Conservation (phyloP, 306 rosid genomes). For the Styphnolobium japonicum region DNA sequence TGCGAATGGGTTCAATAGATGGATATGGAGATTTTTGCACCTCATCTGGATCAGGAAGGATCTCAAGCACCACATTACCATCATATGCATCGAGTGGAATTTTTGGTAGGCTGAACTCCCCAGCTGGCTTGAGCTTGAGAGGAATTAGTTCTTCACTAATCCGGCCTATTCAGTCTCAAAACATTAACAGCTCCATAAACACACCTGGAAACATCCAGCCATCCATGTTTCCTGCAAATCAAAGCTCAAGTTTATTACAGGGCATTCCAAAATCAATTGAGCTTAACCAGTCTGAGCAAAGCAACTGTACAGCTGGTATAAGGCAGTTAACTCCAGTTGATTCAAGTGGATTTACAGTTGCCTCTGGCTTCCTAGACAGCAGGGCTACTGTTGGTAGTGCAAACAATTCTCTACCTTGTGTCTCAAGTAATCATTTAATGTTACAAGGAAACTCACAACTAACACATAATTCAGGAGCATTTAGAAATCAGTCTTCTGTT, state of each 20-base stretch:
- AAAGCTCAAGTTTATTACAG: conserved; percentile 51
- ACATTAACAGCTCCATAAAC: conserved; percentile 41
- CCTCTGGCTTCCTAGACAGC: conserved; percentile 44
- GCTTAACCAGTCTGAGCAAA: conserved; percentile 53
- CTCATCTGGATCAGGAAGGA: conserved; percentile 51
- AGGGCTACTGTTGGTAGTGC: conserved; percentile 33
- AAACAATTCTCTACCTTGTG: conserved; percentile 36
- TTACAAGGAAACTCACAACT: conserved; percentile 57
- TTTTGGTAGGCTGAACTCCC: conserved; percentile 66
- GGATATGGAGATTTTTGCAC: conserved; percentile 55
- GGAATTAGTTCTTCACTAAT: conserved; percentile 57
- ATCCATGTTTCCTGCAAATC: conserved; percentile 47
- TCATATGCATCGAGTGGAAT: conserved; percentile 61
- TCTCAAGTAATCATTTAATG: conserved; percentile 43
- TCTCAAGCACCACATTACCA: conserved; percentile 48
- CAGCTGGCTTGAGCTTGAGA: conserved; percentile 52
- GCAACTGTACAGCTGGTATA: conserved; percentile 37
- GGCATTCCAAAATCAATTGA: conserved; percentile 56
- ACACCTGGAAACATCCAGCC: conserved; percentile 50
- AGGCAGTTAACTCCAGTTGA: conserved; percentile 46
- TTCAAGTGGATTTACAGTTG: conserved; percentile 41
- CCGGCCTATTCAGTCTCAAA: conserved; percentile 52
- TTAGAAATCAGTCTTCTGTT: conserved; percentile 52
- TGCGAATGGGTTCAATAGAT: conserved; percentile 45
- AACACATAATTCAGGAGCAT: conserved; percentile 33